Percentiles rank a stretch among this genome's conserved stretches.
Evolutionary conservation across 805 yeast species (phyloP).

Genomic region (Lachancea thermotolerans): DNA sequence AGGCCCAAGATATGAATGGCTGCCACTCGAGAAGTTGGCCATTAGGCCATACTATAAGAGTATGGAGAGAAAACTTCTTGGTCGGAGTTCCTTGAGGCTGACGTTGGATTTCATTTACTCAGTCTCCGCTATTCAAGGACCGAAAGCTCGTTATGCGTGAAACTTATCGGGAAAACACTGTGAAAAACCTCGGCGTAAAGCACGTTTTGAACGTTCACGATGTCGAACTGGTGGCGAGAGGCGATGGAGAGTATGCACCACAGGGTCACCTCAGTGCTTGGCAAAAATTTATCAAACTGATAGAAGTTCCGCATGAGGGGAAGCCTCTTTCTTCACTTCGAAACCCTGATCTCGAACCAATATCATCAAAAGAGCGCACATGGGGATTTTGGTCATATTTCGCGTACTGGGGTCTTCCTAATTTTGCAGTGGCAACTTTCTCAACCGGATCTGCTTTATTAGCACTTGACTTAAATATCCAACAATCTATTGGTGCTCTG

Average conservation of each 20-base stretch:
- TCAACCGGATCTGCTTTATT: constrained; percentile 30
- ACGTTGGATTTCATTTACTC: too few relatives aligned
- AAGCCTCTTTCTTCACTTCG: constrained; percentile 26
- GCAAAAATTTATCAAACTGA: constrained; percentile 6
- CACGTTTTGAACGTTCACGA: constrained; percentile 12
- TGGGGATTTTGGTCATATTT: constrained; percentile 32
- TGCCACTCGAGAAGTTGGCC: too few relatives aligned
- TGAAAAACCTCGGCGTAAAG: not conserved
- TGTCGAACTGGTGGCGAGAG: constrained; percentile 10
- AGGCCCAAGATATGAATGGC: too few relatives aligned
- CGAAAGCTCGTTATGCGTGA: too few relatives aligned
- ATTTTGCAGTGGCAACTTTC: constrained; percentile 34
- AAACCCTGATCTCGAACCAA: constrained; percentile 36
- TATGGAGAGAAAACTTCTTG: too few relatives aligned
- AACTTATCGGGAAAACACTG: too few relatives aligned
- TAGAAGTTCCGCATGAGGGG: constrained; percentile 26
- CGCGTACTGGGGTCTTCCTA: constrained; percentile 35
- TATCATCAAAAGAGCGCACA: constrained; percentile 32
- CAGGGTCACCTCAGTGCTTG: constrained; percentile 6
- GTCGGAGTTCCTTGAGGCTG: too few relatives aligned
- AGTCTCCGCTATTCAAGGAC: too few relatives aligned
- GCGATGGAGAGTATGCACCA: constrained; percentile 8
- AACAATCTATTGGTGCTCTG: constrained; percentile 27
- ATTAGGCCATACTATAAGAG: too few relatives aligned
- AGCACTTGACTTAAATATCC: constrained; percentile 24